Base-by-base conservation (phyloP, 177 flowering plant genomes). In the Vitis hybrid region DNA sequence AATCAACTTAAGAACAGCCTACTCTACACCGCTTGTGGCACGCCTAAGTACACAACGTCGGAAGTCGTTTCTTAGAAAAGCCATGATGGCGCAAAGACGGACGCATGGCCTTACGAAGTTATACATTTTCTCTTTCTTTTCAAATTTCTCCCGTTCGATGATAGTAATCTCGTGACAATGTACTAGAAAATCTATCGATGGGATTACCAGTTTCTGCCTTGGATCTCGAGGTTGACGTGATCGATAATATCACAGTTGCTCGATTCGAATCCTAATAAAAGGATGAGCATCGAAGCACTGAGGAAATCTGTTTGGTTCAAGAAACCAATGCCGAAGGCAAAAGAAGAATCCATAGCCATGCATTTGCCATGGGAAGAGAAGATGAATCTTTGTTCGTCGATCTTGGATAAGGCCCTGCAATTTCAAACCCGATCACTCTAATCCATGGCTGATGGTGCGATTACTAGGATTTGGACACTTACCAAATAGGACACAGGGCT, bases 11-110 rank as follows among this genome's bases (percentile, higher is more conserved):
- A 64, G 10, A 75, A 84, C 60, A 87, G 86, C 13, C 50, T 86
- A 1, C 81, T 90, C 3, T 80, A 80, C 64, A 93, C 97, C 1
- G 85, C 91, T 1, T 93, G 97, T 70, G 98, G 98, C 1, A 91
- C 96, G 0, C 98, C 98, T 56, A 90, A 90, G 1, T 92, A 82
- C 72, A 71, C 92, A 0, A 94, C 96, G 13, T 94, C 98, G 8
- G 96, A 91, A 72, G 83, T 91, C 2, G 59, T 84, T 2, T 45
- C 75, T 52, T 75, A 86, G 52, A 69, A 70, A 5, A 89, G 86
- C 3, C 89, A 91, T 73, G 22, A 20, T 1, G 22, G 1, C 22
- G 22, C 22, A 20, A 20, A 20, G 22, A 0, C 22, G 22, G 22
- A 90, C 51, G 90, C 89, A 0, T 91, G 93, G 93, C 89, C 97